Percentiles rank a stretch among this genome's conserved stretches.
Evolutionary conservation across 192 early-diverging fungal species (phyloP).

Genomic region (Physocladia obscura): DNA sequence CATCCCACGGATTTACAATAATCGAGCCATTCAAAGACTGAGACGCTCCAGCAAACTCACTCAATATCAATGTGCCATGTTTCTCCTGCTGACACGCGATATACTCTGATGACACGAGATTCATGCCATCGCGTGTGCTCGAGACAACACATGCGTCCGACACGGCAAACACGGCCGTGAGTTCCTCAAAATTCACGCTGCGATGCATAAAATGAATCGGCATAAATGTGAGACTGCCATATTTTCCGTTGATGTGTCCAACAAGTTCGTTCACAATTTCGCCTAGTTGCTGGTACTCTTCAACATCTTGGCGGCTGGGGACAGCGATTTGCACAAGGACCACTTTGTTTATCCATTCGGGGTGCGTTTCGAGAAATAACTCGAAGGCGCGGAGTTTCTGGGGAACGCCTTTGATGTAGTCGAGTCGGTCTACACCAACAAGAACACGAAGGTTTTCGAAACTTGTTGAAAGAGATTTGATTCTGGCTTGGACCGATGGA

Average conservation of each 20-base stretch:
- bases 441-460: constrained; percentile 89
- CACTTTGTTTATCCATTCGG: constrained; percentile 91
- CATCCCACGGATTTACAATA: constrained; percentile 99
- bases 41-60: constrained; percentile 98
- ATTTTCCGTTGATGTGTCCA: constrained; percentile 95
- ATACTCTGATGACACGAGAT: constrained; percentile 84
- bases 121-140: constrained; percentile 99
- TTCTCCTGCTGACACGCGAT: constrained; percentile 83
- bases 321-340: constrained; percentile 97
- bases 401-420: constrained; percentile 99
- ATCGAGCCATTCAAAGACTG: constrained; percentile 96
- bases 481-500: constrained; percentile 26
- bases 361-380: constrained; percentile 82
- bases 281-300: constrained; percentile 95
- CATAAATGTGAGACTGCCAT: constrained; percentile 92
- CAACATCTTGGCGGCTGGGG: constrained; percentile 97
- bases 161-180: constrained; percentile 91
- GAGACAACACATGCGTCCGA: constrained; percentile 95
- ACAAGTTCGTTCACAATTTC: constrained; percentile 96
- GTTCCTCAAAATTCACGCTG: constrained; percentile 91
- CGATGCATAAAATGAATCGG: constrained; percentile 99
- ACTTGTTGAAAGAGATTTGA: constrained; percentile 72
- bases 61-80: constrained; percentile 95
- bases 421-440: constrained; percentile 96
- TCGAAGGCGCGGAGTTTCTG: constrained; percentile 98